Evolutionary conservation across 495 filamentous ascomycete genomes (phyloP), one percentile per base, ranked within the genome.

Genomic region (Diplogelasinospora grovesii): DNA sequence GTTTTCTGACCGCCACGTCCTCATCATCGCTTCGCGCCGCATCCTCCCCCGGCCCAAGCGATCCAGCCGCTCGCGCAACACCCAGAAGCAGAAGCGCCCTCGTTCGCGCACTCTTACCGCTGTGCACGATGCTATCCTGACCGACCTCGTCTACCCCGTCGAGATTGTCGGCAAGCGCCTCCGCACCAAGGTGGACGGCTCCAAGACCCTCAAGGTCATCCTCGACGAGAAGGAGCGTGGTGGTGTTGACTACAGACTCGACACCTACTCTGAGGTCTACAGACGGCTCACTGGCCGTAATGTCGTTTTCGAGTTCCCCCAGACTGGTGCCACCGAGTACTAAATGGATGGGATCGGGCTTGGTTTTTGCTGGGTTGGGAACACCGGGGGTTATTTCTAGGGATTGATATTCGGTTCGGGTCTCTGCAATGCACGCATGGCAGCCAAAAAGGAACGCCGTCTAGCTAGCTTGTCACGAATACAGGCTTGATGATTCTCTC

Each of bases 171-270:
- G 92, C 69, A 97, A 97, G 87, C 85, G 92, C 59, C 69, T 83
- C 63, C 80, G 90, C 66, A 96, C 90, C 70, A 84, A 92, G 73
- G 89, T 95, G 77, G 92, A 98, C 70, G 86, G 86, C 68, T 82
- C 75, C 79, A 97, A 97, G 83, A 74, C 90, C 61, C 78, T 95
- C 64, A 98, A 98, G 84, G 83, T 98, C 57, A 80, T 97, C 59
- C 78, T 98, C 41, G 92, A 98, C 68, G 92, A 96, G 82, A 97
- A 97, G 88, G 92, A 98, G 86, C 83, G 87, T 57, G 89, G 90
- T 56, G 86, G 86, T 64, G 89, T 97, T 53, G 92, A 97, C 78
- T 94, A 95, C 78, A 80, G 92, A 66, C 83, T 98, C 53, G 92
- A 98, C 70, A 96, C 92, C 57, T 98, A 96, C 76, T 88, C 85